phyloP scores from a whole-genome alignment of 768 basidiomycete genomes.

The Auriculariales sp. region DNA sequence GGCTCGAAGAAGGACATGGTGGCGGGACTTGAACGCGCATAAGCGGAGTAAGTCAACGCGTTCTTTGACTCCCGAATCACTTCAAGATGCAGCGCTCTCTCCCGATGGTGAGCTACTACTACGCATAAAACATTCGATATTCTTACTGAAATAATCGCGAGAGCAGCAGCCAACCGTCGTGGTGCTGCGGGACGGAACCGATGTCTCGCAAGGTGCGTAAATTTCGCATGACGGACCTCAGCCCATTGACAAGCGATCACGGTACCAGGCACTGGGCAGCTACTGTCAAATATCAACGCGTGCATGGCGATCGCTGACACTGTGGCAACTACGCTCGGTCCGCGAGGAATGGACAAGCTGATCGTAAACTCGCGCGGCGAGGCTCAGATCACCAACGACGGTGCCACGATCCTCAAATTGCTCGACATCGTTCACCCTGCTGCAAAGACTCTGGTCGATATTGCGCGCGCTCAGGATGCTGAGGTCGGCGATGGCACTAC shows the following conservation, averaged over 20 bases:
- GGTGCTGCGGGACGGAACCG: conserved; percentile 90
- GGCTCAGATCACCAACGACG: conserved; percentile 98
- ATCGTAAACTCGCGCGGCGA: conserved; percentile 89
- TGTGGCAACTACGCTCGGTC: conserved; percentile 88
- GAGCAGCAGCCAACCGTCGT: conserved; percentile 91
- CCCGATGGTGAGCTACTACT: conserved; percentile 41
- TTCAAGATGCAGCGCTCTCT: conserved; percentile 71
- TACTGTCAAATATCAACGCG: conserved; percentile 91
- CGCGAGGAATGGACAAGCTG: conserved; percentile 97
- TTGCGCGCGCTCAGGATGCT: conserved; percentile 94
- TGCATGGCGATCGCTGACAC: conserved; percentile 89
- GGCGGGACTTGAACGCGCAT: background rate
- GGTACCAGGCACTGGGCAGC: conserved; percentile 77
- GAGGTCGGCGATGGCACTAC: conserved; percentile 99
- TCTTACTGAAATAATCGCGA: conserved; percentile 9
- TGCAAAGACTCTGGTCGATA: conserved; percentile 94
- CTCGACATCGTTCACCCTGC: conserved; percentile 98
- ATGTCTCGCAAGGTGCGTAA: conserved; percentile 92
- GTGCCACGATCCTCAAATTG: conserved; percentile 93
- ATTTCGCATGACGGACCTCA: too few relatives aligned
- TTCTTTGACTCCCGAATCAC: conserved; percentile 4
- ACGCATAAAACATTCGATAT: background rate
- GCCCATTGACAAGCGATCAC: too few relatives aligned
- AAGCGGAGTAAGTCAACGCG: conserved; percentile 3
- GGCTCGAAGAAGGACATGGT: conserved; percentile 37